phyloP scores from a whole-genome alignment of 192 early-diverging fungal genomes.

The Coemansia sp. region DNA sequence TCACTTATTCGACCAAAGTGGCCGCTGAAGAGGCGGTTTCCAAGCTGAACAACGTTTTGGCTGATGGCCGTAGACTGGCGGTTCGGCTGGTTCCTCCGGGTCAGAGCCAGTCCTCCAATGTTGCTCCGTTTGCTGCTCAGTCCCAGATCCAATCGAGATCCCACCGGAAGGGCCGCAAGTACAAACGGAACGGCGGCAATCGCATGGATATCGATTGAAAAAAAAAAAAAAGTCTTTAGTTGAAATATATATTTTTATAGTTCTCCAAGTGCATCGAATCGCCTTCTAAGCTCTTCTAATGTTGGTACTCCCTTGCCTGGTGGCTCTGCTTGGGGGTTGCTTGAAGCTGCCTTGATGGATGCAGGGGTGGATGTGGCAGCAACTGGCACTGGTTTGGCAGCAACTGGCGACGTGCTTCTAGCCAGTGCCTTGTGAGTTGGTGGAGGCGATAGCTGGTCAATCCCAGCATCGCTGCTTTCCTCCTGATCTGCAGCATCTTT shows the following conservation, averaged over 20 bases:
- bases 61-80: conserved; percentile 47
- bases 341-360: background rate
- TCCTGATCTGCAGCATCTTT: background rate
- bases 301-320: conserved; percentile 56
- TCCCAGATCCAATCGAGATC: background rate
- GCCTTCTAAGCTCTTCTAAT: conserved; percentile 71
- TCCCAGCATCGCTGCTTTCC: background rate
- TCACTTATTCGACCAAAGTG: conserved; percentile 38
- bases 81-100: conserved; percentile 21
- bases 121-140: conserved; percentile 10
- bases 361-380: background rate
- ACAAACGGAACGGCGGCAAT: conserved; percentile 13
- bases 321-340: conserved; percentile 13
- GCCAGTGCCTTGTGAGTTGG: background rate
- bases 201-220: conserved; percentile 47
- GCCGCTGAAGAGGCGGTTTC: conserved; percentile 43
- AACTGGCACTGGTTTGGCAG: conserved; percentile 1
- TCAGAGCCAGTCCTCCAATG: conserved; percentile 3
- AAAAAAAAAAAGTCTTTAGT: background rate
- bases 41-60: conserved; percentile 44
- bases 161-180: conserved; percentile 8
- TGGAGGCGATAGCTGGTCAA: conserved; percentile 3
- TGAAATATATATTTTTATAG: conserved; percentile 15
- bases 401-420: conserved; percentile 2
- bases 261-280: conserved; percentile 73